phyloP scores from a whole-genome alignment of 2,329 filamentous ascomycete genomes.

The Fusarium proliferatum region DNA sequence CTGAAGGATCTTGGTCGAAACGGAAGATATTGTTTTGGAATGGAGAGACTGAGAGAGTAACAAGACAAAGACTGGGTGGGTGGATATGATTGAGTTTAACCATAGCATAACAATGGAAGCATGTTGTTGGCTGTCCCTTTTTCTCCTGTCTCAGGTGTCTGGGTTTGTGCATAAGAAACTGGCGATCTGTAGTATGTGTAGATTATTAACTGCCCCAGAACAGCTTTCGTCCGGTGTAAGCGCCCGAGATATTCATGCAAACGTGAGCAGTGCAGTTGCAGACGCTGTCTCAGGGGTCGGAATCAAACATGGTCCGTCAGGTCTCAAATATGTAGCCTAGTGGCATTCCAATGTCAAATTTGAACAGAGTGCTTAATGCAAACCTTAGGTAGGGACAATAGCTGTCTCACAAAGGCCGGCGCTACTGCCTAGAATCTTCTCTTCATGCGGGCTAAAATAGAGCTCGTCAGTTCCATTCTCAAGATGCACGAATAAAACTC shows the following conservation, averaged over 20 bases:
- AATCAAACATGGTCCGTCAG: not conserved
- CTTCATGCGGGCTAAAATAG: slow-evolving; percentile 10
- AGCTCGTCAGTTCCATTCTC: slow-evolving; percentile 6
- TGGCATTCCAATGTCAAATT: not conserved
- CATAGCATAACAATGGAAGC: not conserved
- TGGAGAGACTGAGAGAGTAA: slow-evolving; percentile 8
- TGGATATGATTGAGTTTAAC: not conserved
- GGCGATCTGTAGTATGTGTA: slow-evolving; percentile 3
- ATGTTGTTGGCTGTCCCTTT: not conserved
- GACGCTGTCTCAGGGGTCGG: slow-evolving; percentile 12
- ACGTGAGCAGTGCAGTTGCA: not conserved
- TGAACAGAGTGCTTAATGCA: not conserved
- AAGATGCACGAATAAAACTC: slow-evolving; percentile 17
- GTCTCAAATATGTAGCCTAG: slow-evolving; percentile 13
- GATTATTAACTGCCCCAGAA: not conserved
- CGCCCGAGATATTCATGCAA: slow-evolving; percentile 14
- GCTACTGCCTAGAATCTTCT: slow-evolving; percentile 17
- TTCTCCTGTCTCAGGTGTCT: slow-evolving; percentile 25
- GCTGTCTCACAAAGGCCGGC: not conserved
- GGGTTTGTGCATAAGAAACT: slow-evolving; percentile 6
- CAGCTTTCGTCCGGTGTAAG: not conserved
- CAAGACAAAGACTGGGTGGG: not conserved
- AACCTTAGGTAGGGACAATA: not conserved
- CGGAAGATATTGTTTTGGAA: not conserved
- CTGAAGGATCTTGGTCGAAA: slow-evolving; percentile 4